Base-by-base conservation (phyloP, 129 eudicot genomes). In the Glebionis coronaria region DNA sequence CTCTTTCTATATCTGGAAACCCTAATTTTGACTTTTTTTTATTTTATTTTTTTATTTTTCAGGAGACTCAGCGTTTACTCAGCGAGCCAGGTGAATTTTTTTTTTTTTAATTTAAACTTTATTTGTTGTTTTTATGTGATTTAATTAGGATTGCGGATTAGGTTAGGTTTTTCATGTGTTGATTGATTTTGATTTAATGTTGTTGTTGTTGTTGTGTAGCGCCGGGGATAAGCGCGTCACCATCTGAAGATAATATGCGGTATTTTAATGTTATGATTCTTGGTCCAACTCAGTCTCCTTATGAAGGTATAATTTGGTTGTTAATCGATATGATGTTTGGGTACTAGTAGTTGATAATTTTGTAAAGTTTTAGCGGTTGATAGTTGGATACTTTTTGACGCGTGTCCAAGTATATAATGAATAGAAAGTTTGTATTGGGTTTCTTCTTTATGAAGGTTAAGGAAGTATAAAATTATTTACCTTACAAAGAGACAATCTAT, bases 201-300 rank as follows among this genome's bases (percentile, higher is more conserved):
- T 71, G n/a, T n/a, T n/a, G n/a, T n/a, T n/a, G n/a, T 29, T 63
- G 55, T 13, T 65, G 66, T 65, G 66, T 65, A 82, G 86, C 86
- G 70, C 86, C 86, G 35, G 86, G 86, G 58, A 82, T 82, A 56
- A 82, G 86, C 45, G 86, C 86, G 25, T 82, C 86, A 4, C 86
- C 86, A 19, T 78, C 86, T 13, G 86, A 82, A 74, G 86, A 82
- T 68, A 81, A 81, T 29, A 81, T 81, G 85, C 79, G 85, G 21
- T 81, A 81, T 59, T 81, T 81, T 52, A 81, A 82, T 78, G 86
- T 82, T 25, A 82, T 82, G 86, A 78, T 82, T 31, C 82, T 82
- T 73, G 86, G 86, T 40, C 86, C 86, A 47, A 61, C 83, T 10
- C 86, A 82, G 51, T 82, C 86, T 49, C 86, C 86, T 59, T 82